Percentiles rank a stretch among this genome's conserved stretches.
Evolutionary conservation across 208 protist genomes (phyloP).

Genomic region (Trypanosoma scelopori): DNA sequence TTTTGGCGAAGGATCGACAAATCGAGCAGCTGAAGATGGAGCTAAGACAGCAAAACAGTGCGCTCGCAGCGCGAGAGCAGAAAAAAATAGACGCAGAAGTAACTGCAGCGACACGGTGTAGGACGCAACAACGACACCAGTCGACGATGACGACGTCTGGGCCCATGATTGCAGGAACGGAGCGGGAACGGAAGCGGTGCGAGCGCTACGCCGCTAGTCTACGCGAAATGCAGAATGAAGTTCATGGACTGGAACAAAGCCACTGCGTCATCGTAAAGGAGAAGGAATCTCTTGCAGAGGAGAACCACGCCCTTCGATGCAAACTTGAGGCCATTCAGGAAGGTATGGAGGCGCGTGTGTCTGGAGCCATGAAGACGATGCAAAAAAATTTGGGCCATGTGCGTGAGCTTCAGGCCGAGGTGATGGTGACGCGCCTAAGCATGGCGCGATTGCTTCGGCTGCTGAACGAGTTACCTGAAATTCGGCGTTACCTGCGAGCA

Average conservation of each 20-base stretch:
- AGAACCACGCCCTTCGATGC: conserved; percentile 21
- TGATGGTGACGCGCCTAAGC: conserved; percentile 60
- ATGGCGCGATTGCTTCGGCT: conserved; percentile 76
- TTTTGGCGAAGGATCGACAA: conserved; percentile 10
- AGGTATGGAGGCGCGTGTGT: conserved; percentile 17
- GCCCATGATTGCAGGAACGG: not conserved
- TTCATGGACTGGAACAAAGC: conserved; percentile 22
- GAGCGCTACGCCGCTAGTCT: conserved; percentile 19
- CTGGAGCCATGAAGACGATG: conserved; percentile 14
- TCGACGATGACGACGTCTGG: not conserved
- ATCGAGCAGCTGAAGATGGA: conserved; percentile 14
- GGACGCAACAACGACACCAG: conserved; percentile 5
- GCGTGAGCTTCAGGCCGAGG: conserved; percentile 49
- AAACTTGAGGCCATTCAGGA: conserved; percentile 27
- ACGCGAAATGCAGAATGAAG: conserved; percentile 23
- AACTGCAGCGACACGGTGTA: not conserved
- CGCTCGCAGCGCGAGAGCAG: not conserved
- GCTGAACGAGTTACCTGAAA: conserved; percentile 64
- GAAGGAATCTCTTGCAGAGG: conserved; percentile 15
- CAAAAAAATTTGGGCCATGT: conserved; percentile 23
- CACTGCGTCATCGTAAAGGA: conserved; percentile 17
- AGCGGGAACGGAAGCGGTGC: not conserved
- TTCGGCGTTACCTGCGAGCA: conserved; percentile 51
- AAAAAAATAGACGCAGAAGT: conserved; percentile 1
- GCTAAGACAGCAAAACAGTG: not conserved